Percentiles rank a stretch among this genome's conserved stretches.
phyloP scores from a whole-genome alignment of 352 stramenopile genomes.

The Lagenidium sp. region DNA sequence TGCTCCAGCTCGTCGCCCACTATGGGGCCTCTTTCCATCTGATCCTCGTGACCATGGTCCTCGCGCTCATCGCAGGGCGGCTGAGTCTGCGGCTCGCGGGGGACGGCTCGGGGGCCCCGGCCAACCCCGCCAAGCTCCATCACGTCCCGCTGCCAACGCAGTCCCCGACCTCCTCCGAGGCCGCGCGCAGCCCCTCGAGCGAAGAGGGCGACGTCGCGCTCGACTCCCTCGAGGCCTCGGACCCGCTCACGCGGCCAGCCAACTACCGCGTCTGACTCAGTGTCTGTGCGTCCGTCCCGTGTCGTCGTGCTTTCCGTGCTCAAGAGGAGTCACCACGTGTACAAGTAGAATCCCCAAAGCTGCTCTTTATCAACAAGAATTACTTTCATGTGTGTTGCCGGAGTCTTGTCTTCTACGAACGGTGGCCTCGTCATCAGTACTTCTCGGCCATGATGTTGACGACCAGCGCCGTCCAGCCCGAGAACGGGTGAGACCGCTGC shows the following conservation, averaged over 20 bases:
- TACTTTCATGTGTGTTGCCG: too few relatives aligned
- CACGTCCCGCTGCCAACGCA: constrained; percentile 5
- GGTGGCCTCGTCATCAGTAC: constrained; percentile 59
- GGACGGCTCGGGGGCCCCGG: neutral
- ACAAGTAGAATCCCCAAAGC: too few relatives aligned
- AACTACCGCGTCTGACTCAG: constrained; percentile 38
- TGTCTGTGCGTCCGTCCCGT: too few relatives aligned
- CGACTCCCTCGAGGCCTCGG: constrained; percentile 15
- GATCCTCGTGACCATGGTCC: constrained; percentile 13
- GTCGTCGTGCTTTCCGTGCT: too few relatives aligned
- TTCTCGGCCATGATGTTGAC: constrained; percentile 91
- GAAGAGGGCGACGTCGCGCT: constrained; percentile 7
- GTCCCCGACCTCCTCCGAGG: constrained; percentile 10
- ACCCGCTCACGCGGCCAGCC: constrained; percentile 40
- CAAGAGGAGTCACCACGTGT: too few relatives aligned
- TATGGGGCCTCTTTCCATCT: constrained; percentile 35
- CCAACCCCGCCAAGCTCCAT: constrained; percentile 10
- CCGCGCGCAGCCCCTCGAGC: constrained; percentile 4
- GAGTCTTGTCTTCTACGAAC: too few relatives aligned
- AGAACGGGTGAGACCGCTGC: constrained; percentile 89
- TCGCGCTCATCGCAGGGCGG: constrained; percentile 1
- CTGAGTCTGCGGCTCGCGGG: constrained; percentile 10
- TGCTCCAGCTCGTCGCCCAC: constrained; percentile 25
- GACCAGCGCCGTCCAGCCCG: constrained; percentile 90
- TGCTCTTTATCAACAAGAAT: too few relatives aligned